Conservation (phyloP, 768 basidiomycete species). For the Tylopilus cervinicoccineus region DNA sequence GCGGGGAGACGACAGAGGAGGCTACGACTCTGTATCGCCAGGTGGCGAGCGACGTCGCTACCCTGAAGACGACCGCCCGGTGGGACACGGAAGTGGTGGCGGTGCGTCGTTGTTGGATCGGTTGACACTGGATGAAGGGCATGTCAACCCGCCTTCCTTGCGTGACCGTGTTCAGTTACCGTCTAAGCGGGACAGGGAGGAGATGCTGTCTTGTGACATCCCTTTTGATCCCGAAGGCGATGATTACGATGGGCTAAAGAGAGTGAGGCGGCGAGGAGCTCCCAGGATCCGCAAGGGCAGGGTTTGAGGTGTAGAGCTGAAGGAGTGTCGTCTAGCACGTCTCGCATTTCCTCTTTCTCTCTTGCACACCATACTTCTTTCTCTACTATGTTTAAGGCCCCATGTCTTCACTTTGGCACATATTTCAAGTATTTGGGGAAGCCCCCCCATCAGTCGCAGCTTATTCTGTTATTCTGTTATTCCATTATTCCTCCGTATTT, state of each 20-base stretch:
- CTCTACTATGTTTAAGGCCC: neutral
- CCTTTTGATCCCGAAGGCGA: slow-evolving; percentile 17
- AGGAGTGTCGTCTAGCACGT: neutral
- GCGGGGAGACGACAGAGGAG: slow-evolving; percentile 6
- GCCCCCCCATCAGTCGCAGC: slow-evolving; percentile 2
- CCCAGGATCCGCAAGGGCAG: slow-evolving; percentile 20
- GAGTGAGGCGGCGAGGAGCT: slow-evolving; percentile 22
- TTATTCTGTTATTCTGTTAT: slow-evolving; percentile 18
- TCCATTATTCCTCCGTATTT: slow-evolving; percentile 20
- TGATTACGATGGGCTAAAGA: slow-evolving; percentile 22
- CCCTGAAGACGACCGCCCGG: slow-evolving; percentile 11
- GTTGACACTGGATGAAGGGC: slow-evolving; percentile 25
- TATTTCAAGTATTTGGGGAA: slow-evolving; percentile 1
- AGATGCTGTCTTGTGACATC: slow-evolving; percentile 18
- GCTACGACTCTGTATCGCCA: slow-evolving; percentile 13
- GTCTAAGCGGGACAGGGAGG: slow-evolving; percentile 31
- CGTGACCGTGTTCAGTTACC: slow-evolving; percentile 38
- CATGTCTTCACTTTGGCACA: neutral
- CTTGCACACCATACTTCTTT: neutral
- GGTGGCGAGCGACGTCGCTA: slow-evolving; percentile 11
- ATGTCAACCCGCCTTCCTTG: slow-evolving; percentile 23
- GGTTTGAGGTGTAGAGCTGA: slow-evolving; percentile 5
- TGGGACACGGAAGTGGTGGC: neutral
- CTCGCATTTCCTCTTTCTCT: neutral
- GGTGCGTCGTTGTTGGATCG: slow-evolving; percentile 39